These are phyloP conservation scores for Trichosporon faecale DNA, from an alignment of 1,284 basidiomycete genomes.

Conservation along the genomic window DNA sequence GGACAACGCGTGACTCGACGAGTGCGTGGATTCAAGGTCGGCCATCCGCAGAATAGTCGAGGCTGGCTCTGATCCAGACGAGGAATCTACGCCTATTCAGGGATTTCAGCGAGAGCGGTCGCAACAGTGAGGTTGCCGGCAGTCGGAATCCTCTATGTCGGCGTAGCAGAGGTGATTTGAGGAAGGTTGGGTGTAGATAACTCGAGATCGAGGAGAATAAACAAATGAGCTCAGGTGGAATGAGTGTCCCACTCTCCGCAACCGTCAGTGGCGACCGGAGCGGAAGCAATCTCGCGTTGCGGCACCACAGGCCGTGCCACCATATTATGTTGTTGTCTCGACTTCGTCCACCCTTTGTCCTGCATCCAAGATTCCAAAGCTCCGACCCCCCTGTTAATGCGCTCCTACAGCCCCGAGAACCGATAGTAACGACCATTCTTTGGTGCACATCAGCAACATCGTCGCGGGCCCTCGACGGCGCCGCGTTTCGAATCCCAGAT, in stretches of 20 bases:
- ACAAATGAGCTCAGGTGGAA: constrained; percentile 9
- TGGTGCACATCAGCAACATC: neutral
- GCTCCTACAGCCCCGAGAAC: neutral
- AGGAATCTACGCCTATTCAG: neutral
- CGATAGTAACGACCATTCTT: neutral
- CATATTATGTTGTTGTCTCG: neutral
- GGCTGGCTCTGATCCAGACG: neutral
- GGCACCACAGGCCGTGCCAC: neutral
- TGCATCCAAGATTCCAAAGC: neutral
- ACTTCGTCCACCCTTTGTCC: neutral
- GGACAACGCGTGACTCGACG: constrained; percentile 40
- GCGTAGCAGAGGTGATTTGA: neutral
- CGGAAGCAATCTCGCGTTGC: constrained; percentile 1
- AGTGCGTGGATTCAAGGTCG: constrained; percentile 22
- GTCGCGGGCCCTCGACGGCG: constrained; percentile 2
- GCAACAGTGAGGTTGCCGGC: neutral
- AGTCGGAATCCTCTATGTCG: neutral
- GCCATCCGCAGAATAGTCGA: constrained; percentile 25
- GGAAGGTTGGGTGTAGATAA: neutral
- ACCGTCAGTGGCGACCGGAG: neutral
- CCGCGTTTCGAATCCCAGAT: neutral
- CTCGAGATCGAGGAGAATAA: constrained; percentile 8
- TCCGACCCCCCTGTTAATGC: neutral
- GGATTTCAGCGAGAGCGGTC: neutral
- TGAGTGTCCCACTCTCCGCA: constrained; percentile 7